Evolutionary conservation across 2,329 filamentous ascomycete genomes (phyloP).

Genomic region (Xylaria sp.): DNA sequence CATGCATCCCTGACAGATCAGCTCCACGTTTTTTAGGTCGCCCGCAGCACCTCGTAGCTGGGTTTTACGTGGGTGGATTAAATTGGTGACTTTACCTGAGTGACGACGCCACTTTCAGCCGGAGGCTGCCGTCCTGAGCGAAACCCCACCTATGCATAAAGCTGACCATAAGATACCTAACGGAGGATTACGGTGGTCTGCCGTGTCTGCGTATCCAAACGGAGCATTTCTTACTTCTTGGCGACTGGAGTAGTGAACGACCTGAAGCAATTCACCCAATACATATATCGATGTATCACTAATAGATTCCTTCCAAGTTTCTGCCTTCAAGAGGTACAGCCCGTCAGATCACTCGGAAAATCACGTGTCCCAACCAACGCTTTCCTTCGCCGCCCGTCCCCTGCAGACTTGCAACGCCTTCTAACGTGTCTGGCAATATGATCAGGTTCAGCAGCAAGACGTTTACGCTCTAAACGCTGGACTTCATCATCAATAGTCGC

Average conservation of each 20-base stretch:
- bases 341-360: too few relatives aligned
- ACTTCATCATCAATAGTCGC: conserved; percentile 26
- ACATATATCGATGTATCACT: conserved; percentile 24
- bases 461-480: conserved; percentile 21
- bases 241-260: conserved; percentile 20
- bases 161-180: conserved; percentile 15
- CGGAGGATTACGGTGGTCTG: conserved; percentile 23
- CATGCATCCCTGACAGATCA: background rate
- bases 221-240: conserved; percentile 24
- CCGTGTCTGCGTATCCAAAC: conserved; percentile 22
- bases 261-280: conserved; percentile 23
- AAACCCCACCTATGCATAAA: conserved; percentile 20
- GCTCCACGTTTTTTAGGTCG: background rate
- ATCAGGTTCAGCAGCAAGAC: conserved; percentile 23
- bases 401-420: too few relatives aligned
- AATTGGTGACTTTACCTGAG: too few relatives aligned
- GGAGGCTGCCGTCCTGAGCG: too few relatives aligned
- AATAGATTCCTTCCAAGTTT: conserved; percentile 17
- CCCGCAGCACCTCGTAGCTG: too few relatives aligned
- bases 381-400: too few relatives aligned
- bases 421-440: conserved; percentile 17
- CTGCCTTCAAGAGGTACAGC: background rate
- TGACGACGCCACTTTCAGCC: too few relatives aligned
- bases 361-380: too few relatives aligned
- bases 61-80: too few relatives aligned